These are phyloP conservation scores for Pneumocystis canis DNA, from an alignment of 1,139 yeast genomes.

Conservation along the genomic window DNA sequence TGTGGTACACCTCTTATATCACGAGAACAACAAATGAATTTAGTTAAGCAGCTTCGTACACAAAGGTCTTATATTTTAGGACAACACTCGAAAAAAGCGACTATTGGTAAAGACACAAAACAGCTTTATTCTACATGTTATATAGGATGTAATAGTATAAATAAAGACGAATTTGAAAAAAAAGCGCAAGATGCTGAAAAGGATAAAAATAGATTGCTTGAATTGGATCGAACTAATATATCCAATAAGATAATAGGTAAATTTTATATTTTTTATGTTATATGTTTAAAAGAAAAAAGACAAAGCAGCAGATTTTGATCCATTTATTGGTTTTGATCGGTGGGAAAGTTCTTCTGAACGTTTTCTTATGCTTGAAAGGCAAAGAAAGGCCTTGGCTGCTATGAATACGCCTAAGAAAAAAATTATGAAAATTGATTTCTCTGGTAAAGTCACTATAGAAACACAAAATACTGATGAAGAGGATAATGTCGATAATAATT, in stretches of 20 bases:
- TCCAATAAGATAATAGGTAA: conserved; percentile 60
- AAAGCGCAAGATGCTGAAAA: conserved; percentile 18
- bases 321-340: conserved; percentile 34
- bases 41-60: conserved; percentile 36
- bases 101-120: conserved; percentile 3
- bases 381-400: conserved; percentile 45
- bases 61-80: conserved; percentile 13
- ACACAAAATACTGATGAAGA: background rate
- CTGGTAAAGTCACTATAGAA: background rate
- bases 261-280: background rate
- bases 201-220: conserved; percentile 31
- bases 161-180: conserved; percentile 25
- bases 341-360: conserved; percentile 89
- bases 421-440: conserved; percentile 10
- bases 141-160: conserved; percentile 3
- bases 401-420: conserved; percentile 8
- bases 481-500: background rate
- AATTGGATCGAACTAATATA: conserved; percentile 75
- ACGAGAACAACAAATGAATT: conserved; percentile 43
- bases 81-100: conserved; percentile 8
- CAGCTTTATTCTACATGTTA: conserved; percentile 2
- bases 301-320: conserved; percentile 77
- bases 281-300: conserved; percentile 28
- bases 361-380: conserved; percentile 66
- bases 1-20: conserved; percentile 61